Evolutionary conservation across 257 asterid genomes (phyloP), one percentile per base, ranked within the genome.

Genomic region (Solanum ahanhuiri): DNA sequence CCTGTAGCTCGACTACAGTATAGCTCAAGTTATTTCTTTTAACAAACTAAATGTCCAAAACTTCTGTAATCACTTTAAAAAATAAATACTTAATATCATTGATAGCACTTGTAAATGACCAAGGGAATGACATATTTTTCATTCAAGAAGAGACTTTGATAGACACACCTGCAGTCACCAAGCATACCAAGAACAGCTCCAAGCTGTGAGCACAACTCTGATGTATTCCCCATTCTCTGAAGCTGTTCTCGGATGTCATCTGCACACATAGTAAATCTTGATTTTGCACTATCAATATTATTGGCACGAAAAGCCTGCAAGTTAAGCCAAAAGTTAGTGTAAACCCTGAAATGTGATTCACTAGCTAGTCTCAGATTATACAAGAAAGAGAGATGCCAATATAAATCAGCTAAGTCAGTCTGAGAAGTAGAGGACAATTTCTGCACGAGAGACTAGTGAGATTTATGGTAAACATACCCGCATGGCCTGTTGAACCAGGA

Each of bases 111-210:
- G 31, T 4, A 83, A 84, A 77, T 54, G 70, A 25, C 63, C 22
- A 15, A 70, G 28, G 35, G 28, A 33, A 82, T 71, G 28, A 22
- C 86, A 85, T 48, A 37, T 9, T 73, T 39, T 73, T 35, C 54
- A 73, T 35, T 35, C 82, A 73, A 73, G 79, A 71, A 22, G 39
- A 88, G 30, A 81, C 33, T 57, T 79, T 85, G 75, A 9, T 70
- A 43, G 79, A 89, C 93, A 72, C 85, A 96, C 99, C 98, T 94
- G 93, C 99, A 96, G 88, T 96, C 99, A 23, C 99, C 99, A 79
- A 95, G 98, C 98, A 95, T 94, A 25, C 99, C 99, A 83, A 95
- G 89, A 87, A 96, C 98, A 60, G 99, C 99, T 83, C 99, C 99
- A 12, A 96, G 91, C 92, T 95, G 99, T 39, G 99, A 96, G 90